Evolutionary conservation across 148 eudicot species (phyloP).

Genomic region (Camellia japonica): DNA sequence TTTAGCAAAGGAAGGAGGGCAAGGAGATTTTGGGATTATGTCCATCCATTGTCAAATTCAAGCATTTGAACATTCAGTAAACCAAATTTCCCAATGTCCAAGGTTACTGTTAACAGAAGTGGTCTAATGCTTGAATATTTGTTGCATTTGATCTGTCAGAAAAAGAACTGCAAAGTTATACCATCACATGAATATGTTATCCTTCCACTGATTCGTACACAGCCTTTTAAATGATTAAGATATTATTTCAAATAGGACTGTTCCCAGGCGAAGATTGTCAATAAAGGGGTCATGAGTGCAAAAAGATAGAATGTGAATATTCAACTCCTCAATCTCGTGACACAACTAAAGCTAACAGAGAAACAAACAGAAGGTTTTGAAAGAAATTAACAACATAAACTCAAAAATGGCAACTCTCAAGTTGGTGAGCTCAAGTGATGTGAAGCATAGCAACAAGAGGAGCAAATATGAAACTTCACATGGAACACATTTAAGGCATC

Average conservation of each 20-base stretch:
- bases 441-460: no score
- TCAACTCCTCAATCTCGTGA: not conserved
- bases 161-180: not conserved
- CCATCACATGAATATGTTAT: not conserved
- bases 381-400: not conserved
- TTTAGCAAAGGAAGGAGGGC: not conserved
- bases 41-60: not conserved
- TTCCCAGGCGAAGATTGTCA: not conserved
- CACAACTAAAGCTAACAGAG: not conserved
- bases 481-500: no score
- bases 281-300: not conserved
- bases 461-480: no score
- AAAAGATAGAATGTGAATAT: not conserved
- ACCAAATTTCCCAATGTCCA: not conserved
- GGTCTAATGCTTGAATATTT: not conserved
- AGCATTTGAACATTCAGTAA: not conserved
- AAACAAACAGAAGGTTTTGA: not conserved
- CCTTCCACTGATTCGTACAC: not conserved
- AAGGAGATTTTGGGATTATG: not conserved
- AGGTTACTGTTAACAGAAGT: not conserved
- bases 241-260: not conserved
- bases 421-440: not conserved
- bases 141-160: not conserved
- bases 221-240: not conserved
- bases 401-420: not conserved